Evolutionary conservation across 768 basidiomycete genomes (phyloP), one percentile per base, ranked within the genome.

Genomic region (Suillus weaverae): DNA sequence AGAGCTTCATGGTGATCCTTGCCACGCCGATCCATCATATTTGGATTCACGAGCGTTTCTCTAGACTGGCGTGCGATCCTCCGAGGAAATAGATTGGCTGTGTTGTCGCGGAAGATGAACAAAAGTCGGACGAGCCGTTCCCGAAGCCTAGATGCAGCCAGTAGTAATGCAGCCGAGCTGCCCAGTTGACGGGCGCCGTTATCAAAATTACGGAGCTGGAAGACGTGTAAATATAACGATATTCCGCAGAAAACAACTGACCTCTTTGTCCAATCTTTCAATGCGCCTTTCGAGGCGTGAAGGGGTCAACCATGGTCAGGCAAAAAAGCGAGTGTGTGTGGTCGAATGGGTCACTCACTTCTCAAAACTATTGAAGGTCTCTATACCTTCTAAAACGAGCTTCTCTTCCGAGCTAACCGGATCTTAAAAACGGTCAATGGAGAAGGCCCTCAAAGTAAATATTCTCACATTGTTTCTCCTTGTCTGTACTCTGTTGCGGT

Each of bases 401-500:
- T 81, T 81, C 64, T 86, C 85, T 60, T 86, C 83, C 57, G 80
- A 77, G 51, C 77, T 79, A 20, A 78, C 83, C 74, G 69, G 75
- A 75, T 38, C 30, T 61, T 67, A 38, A 61, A 63, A 39, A 33
- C 26, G 11, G 74, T 39, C 22, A 35, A 59, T 5, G 26, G 57
- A 20, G 16, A 53, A 20, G 32, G 57, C 30, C 26, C 38, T 59
- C 30, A 20, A 41, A 41, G 41, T 32, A 41, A 10, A 59, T 20
- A 13, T 41, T 20, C 57, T 59, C 57, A 59, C 57, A 59, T 41
- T 41, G 57, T 30, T 20, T 39, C 18, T 9, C 38, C 9, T 18
- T 59, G 16, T 32, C 26, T 20, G 39, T 7, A 11, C 16, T 32
- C 10, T 59, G 16, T 30, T 30, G 57, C 18, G 57, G 26, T 41